Conservation (phyloP, 805 yeast species). For the Lipomyces oligophaga region DNA sequence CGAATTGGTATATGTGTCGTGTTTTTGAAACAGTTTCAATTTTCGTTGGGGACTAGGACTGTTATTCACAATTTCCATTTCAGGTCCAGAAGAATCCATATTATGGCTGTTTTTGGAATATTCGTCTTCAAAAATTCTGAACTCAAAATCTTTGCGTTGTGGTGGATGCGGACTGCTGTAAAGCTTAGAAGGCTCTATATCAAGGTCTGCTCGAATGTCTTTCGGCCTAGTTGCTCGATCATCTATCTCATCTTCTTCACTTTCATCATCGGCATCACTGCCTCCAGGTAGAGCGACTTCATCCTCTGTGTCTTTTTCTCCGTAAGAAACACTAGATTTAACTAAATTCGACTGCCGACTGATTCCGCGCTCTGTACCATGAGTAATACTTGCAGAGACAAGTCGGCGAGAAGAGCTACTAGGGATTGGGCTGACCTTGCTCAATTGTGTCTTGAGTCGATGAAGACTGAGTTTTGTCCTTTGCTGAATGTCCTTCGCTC, state of each 20-base stretch:
- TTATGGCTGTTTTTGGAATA: neutral
- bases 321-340: no score
- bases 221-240: slow-evolving; percentile 5
- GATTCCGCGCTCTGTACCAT: no score
- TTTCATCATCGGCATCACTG: neutral
- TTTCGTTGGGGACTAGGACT: slow-evolving; percentile 10
- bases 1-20: slow-evolving; percentile 34
- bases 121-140: slow-evolving; percentile 6
- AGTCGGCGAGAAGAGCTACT: no score
- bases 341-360: no score
- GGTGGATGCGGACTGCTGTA: slow-evolving; percentile 26
- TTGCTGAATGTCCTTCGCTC: slow-evolving; percentile 2
- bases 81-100: neutral
- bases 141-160: slow-evolving; percentile 17
- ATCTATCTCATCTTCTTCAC: slow-evolving; percentile 4
- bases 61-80: neutral
- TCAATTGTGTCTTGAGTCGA: slow-evolving; percentile 14
- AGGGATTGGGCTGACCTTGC: slow-evolving; percentile 20
- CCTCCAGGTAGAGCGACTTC: neutral
- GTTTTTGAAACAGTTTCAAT: slow-evolving; percentile 31
- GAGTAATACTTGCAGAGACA: no score
- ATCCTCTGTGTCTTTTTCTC: neutral
- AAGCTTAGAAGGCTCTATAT: slow-evolving; percentile 9
- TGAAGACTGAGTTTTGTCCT: slow-evolving; percentile 9
- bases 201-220: slow-evolving; percentile 7